Evolutionary conservation across 169 alveolate genomes (phyloP).

Genomic region (Perkinsus chesapeaki): DNA sequence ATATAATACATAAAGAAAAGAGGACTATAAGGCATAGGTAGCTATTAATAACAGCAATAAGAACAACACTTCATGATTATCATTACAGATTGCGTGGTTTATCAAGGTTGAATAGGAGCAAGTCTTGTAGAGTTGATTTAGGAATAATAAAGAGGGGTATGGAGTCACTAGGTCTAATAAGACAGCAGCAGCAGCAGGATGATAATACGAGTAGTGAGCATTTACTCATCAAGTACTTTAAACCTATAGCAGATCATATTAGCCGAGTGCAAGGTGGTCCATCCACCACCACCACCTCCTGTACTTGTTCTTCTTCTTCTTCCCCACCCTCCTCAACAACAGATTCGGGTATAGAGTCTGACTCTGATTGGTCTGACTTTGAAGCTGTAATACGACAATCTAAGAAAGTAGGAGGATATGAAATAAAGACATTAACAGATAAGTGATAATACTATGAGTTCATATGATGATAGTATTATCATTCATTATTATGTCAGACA

Average conservation of each 20-base stretch:
- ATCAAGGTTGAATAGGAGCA: background rate
- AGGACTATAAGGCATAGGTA: background rate
- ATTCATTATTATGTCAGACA: background rate
- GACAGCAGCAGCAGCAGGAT: background rate
- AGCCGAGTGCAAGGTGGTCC: no score
- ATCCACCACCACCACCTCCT: no score
- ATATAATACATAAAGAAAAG: background rate
- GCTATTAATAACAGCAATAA: background rate
- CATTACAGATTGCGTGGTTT: background rate
- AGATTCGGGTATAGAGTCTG: background rate
- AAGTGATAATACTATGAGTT: background rate
- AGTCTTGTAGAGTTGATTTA: background rate
- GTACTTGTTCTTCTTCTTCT: background rate
- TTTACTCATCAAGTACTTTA: no score
- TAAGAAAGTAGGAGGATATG: background rate
- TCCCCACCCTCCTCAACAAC: background rate
- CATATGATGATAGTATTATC: background rate
- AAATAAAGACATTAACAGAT: background rate
- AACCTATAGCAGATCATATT: background rate
- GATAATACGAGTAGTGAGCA: background rate
- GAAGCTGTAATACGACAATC: background rate
- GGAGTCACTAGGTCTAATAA: background rate
- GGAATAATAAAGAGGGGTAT: background rate
- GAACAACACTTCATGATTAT: background rate
- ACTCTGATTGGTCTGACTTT: background rate